Conservation (phyloP, 176 grass and related monocot species). For the Oryza glumipatula region DNA sequence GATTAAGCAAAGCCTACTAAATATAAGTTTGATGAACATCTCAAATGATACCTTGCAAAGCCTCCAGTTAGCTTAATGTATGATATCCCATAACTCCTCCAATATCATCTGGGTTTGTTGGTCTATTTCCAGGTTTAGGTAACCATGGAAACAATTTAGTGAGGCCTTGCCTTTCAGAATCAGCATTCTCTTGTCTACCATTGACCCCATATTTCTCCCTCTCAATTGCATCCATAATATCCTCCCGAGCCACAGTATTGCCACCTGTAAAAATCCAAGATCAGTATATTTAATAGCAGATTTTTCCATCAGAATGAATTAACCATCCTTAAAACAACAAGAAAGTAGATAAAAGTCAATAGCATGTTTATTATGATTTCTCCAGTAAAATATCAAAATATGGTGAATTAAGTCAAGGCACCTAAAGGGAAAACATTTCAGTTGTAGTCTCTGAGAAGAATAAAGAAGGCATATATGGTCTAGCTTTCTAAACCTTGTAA, state of each 20-base stretch:
- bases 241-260: conserved; percentile 70
- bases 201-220: conserved; percentile 92
- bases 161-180: conserved; percentile 62
- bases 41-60: conserved; percentile 47
- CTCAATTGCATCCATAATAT: conserved; percentile 95
- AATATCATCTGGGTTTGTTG: conserved; percentile 70
- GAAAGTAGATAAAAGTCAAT: conserved; percentile 10
- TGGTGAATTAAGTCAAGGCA: conserved; percentile 6
- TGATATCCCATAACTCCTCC: conserved; percentile 69
- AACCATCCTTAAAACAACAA: background rate
- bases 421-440: background rate
- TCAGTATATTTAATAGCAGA: background rate
- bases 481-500: conserved; percentile 13
- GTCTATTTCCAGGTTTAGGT: conserved; percentile 63
- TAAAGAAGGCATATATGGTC: background rate
- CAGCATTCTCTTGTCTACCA: conserved; percentile 52
- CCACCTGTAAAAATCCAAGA: conserved; percentile 54
- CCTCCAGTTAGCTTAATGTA: conserved; percentile 62
- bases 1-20: conserved; percentile 18
- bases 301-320: background rate
- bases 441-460: conserved; percentile 5
- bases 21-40: background rate
- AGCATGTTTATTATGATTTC: background rate
- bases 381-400: conserved; percentile 24
- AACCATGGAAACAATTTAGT: conserved; percentile 90